Conservation (phyloP, 495 filamentous ascomycete genomes). For the Trichocladium uniseriatum region DNA sequence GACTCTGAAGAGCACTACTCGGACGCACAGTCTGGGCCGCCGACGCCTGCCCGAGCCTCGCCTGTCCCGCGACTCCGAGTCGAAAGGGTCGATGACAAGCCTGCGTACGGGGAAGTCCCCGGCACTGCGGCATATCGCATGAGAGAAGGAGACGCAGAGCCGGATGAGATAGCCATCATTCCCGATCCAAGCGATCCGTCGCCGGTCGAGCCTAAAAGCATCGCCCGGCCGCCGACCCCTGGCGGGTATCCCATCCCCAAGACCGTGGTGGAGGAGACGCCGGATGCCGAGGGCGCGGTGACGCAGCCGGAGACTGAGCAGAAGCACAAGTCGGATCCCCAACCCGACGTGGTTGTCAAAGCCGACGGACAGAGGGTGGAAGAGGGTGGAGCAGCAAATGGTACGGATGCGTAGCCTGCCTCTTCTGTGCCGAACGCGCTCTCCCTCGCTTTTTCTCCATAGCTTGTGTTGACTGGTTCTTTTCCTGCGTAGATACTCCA, state of each 20-base stretch:
- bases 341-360: slow-evolving; percentile 40
- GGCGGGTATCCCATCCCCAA: slow-evolving; percentile 39
- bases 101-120: slow-evolving; percentile 77
- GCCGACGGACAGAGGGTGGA: slow-evolving; percentile 28
- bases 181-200: slow-evolving; percentile 31
- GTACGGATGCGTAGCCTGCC: slow-evolving; percentile 32
- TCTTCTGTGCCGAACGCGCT: slow-evolving; percentile 6
- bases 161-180: slow-evolving; percentile 55
- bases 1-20: slow-evolving; percentile 85
- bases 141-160: slow-evolving; percentile 72
- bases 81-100: slow-evolving; percentile 59
- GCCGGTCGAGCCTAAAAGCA: slow-evolving; percentile 6
- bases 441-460: slow-evolving; percentile 9
- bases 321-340: slow-evolving; percentile 36
- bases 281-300: slow-evolving; percentile 32
- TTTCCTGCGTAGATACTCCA: slow-evolving; percentile 32
- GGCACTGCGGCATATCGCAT: slow-evolving; percentile 69
- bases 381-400: slow-evolving; percentile 21
- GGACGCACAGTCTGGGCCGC: slow-evolving; percentile 67
- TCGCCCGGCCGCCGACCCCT: slow-evolving; percentile 27
- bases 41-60: slow-evolving; percentile 43
- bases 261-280: slow-evolving; percentile 41
- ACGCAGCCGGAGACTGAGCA: slow-evolving; percentile 30
- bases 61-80: slow-evolving; percentile 77
- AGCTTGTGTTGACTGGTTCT: slow-evolving; percentile 27